phyloP scores from a whole-genome alignment of 495 filamentous ascomycete species.

The Xylaria nigripes region DNA sequence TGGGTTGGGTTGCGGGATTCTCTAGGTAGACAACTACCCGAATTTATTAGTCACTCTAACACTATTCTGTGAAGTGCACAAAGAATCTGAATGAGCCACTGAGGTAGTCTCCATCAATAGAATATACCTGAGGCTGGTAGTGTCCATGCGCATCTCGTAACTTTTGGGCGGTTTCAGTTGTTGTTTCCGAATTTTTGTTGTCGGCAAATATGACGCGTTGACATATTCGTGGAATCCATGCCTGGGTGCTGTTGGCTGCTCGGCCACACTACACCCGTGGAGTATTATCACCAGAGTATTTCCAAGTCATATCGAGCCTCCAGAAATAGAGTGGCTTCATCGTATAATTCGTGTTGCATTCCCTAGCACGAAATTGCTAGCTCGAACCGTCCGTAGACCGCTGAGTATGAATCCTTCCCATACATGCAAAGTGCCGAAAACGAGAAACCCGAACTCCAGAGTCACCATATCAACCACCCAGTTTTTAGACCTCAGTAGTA shows the following conservation, averaged over 20 bases:
- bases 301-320: constrained; percentile 6
- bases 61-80: neutral
- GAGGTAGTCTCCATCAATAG: neutral
- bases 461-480: constrained; percentile 18
- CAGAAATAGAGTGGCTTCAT: constrained; percentile 20
- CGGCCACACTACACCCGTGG: neutral
- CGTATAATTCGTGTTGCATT: constrained; percentile 30
- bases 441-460: constrained; percentile 28
- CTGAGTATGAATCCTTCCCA: constrained; percentile 31
- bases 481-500: constrained; percentile 82
- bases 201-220: neutral
- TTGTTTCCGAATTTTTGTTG: neutral
- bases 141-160: neutral
- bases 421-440: constrained; percentile 31
- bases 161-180: neutral
- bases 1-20: neutral
- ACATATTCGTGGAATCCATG: neutral
- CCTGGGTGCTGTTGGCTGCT: neutral
- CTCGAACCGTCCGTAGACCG: constrained; percentile 30
- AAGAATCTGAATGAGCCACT: neutral
- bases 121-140: neutral
- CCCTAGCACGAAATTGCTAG: constrained; percentile 30
- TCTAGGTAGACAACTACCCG: neutral
- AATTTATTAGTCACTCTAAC: neutral
- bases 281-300: constrained; percentile 7